A percentile compares a stretch with the other conserved stretches of the same genome.
Conservation (phyloP, 192 early-diverging fungal genomes). For the Coemansia sp. region DNA sequence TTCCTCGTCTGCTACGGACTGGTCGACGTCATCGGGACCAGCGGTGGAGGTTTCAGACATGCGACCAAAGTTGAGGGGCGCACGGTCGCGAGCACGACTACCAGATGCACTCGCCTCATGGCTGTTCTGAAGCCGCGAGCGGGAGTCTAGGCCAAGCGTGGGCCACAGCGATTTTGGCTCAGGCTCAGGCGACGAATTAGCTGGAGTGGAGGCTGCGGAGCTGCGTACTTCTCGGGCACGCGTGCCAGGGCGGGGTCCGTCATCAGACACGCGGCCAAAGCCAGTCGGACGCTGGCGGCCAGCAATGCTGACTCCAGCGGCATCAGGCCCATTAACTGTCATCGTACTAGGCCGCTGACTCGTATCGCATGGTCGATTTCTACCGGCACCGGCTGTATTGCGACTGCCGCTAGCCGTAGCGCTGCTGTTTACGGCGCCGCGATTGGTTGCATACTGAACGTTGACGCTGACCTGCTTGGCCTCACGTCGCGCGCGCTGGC, state of each 20-base stretch:
- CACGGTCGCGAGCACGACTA: slow-evolving; percentile 9
- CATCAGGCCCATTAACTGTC: slow-evolving; percentile 45
- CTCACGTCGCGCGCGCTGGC: slow-evolving; percentile 43
- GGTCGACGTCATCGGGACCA: background rate
- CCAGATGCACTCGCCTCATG: background rate
- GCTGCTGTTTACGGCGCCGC: slow-evolving; percentile 10
- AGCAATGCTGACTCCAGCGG: slow-evolving; percentile 42
- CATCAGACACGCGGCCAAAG: slow-evolving; percentile 36
- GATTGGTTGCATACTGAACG: slow-evolving; percentile 27
- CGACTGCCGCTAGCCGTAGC: slow-evolving; percentile 3
- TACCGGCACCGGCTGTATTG: background rate
- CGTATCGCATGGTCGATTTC: slow-evolving; percentile 2
- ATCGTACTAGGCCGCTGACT: slow-evolving; percentile 34
- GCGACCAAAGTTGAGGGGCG: slow-evolving; percentile 30
- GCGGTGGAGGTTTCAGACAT: slow-evolving; percentile 6
- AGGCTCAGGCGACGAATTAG: slow-evolving; percentile 15
- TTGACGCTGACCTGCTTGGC: slow-evolving; percentile 45
- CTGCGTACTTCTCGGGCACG: background rate
- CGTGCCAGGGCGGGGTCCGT: background rate
- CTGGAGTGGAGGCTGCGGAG: background rate
- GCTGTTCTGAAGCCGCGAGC: background rate
- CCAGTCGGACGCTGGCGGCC: slow-evolving; percentile 44
- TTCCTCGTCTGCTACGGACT: slow-evolving; percentile 13
- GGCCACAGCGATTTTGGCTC: slow-evolving; percentile 37
- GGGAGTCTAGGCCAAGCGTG: slow-evolving; percentile 25